Evolutionary conservation across 2,329 filamentous ascomycete genomes (phyloP).

Genomic region (Pestalotiopsis sp.): DNA sequence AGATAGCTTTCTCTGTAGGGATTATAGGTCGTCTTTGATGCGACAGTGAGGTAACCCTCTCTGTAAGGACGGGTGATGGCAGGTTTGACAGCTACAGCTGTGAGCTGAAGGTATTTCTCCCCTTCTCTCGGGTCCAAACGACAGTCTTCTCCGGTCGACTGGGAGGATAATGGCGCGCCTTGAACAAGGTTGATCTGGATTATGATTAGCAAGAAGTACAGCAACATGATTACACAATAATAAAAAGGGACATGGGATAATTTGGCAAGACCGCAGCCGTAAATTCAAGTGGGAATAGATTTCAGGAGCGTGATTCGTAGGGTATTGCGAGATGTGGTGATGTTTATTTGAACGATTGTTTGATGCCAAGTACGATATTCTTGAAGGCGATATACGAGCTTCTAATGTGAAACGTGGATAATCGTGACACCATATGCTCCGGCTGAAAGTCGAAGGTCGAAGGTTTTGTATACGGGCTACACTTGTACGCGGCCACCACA

Average conservation of each 20-base stretch:
- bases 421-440: background rate
- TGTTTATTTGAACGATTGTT: background rate
- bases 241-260: background rate
- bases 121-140: background rate
- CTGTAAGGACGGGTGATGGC: constrained; percentile 16
- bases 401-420: background rate
- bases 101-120: constrained; percentile 18
- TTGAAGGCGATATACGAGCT: background rate
- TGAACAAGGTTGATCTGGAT: constrained; percentile 23
- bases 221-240: constrained; percentile 19
- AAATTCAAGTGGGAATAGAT: background rate
- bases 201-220: constrained; percentile 27
- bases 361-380: background rate
- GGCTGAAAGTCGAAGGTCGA: background rate
- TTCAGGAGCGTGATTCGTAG: background rate
- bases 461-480: background rate
- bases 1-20: constrained; percentile 23
- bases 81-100: constrained; percentile 1
- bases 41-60: constrained; percentile 21
- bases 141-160: constrained; percentile 7
- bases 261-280: background rate
- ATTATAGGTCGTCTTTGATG: constrained; percentile 3
- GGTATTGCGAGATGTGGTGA: background rate
- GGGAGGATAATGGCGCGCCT: constrained; percentile 18
- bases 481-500: background rate